phyloP scores from a whole-genome alignment of 768 basidiomycete genomes.

The Mycena indigotica region DNA sequence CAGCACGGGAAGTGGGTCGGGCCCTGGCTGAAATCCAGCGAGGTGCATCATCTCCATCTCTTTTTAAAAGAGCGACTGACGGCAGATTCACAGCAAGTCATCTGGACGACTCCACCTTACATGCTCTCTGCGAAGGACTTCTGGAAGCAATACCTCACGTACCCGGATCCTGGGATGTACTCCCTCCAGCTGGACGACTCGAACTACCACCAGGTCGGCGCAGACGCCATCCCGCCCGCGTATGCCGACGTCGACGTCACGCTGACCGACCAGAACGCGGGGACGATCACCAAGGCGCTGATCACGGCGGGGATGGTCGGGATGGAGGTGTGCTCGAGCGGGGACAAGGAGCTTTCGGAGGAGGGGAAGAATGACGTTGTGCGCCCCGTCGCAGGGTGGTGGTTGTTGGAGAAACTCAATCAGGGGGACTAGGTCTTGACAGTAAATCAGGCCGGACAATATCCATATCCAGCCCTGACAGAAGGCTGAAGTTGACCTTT shows the following conservation, averaged over 20 bases:
- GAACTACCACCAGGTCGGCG: neutral
- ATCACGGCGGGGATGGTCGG: conserved; percentile 9
- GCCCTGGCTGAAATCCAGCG: neutral
- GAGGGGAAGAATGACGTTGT: neutral
- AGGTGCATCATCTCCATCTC: neutral
- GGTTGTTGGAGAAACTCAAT: conserved; percentile 8
- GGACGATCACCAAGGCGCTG: neutral
- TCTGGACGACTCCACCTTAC: neutral
- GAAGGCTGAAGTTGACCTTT: too few species aligned
- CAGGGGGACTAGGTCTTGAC: too few species aligned
- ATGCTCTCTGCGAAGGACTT: neutral
- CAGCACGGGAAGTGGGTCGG: conserved; percentile 4
- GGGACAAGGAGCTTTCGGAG: neutral
- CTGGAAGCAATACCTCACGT: conserved; percentile 1
- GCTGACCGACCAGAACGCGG: conserved; percentile 1
- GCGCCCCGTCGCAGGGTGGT: conserved; percentile 6
- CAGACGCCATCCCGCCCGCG: neutral
- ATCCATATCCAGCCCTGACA: too few species aligned
- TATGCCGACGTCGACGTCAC: conserved; percentile 5
- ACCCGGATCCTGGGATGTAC: neutral
- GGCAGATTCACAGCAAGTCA: neutral
- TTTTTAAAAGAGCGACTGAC: neutral
- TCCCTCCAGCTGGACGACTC: conserved; percentile 4
- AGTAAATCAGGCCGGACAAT: too few species aligned
- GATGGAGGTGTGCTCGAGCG: conserved; percentile 2